These are phyloP conservation scores for Hamamelis virginiana DNA, from an alignment of 164 flowering plant genomes.

Conservation along the genomic window DNA sequence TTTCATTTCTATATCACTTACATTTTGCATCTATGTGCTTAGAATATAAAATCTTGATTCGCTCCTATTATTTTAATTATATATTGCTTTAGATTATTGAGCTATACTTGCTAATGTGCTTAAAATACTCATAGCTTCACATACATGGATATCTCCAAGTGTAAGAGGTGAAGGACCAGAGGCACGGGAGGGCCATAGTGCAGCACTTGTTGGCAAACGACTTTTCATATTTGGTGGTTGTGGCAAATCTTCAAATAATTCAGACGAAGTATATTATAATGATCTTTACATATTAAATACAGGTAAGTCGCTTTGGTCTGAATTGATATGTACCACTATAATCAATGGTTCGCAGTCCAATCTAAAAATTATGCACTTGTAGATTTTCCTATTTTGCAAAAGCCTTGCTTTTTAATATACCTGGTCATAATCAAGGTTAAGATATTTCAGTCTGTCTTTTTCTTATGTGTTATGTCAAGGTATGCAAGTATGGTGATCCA, in stretches of 20 bases:
- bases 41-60: background rate
- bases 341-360: background rate
- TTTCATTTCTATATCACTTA: too few relatives aligned
- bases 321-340: background rate
- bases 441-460: too few relatives aligned
- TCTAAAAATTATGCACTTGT: background rate
- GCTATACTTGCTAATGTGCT: conserved; percentile 9
- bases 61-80: background rate
- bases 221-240: conserved; percentile 96
- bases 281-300: conserved; percentile 84
- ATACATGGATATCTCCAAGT: conserved; percentile 80
- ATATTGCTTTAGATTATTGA: background rate
- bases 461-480: too few relatives aligned
- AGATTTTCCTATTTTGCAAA: background rate
- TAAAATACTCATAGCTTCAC: conserved; percentile 47
- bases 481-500: too few relatives aligned
- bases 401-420: too few relatives aligned
- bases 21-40: background rate
- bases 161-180: conserved; percentile 84
- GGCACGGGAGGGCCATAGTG: conserved; percentile 94
- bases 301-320: conserved; percentile 37
- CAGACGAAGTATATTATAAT: conserved; percentile 73
- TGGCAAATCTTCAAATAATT: conserved; percentile 61
- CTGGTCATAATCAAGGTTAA: too few relatives aligned
- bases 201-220: conserved; percentile 76